Evolutionary conservation across 2,329 filamentous ascomycete species (phyloP).

Genomic region (Diaporthe caulivora): DNA sequence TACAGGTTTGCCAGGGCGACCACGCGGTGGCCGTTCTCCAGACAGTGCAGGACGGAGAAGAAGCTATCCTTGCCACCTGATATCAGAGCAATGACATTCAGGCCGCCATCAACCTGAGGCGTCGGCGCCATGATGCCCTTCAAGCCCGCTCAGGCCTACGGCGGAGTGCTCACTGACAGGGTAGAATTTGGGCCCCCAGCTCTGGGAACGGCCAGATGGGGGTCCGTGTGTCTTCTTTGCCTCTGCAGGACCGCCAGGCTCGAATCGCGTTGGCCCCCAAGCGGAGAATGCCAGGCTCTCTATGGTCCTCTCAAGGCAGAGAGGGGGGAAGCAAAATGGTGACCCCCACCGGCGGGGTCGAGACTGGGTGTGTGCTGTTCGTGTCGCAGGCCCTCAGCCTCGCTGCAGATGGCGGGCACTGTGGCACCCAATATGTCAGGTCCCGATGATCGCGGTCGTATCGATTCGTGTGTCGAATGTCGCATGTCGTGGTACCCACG

Average conservation of each 20-base stretch:
- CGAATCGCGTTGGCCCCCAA: neutral
- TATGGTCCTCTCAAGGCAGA: neutral
- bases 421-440: slow-evolving; percentile 33
- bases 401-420: slow-evolving; percentile 6
- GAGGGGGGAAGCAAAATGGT: too few relatives aligned
- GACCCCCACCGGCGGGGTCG: neutral
- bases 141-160: neutral
- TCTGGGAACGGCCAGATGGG: neutral
- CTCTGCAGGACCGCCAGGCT: neutral
- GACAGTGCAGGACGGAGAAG: slow-evolving; percentile 91
- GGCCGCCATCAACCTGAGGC: slow-evolving; percentile 48
- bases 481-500: slow-evolving; percentile 30
- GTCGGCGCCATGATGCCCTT: slow-evolving; percentile 17
- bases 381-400: slow-evolving; percentile 16
- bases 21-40: slow-evolving; percentile 85
- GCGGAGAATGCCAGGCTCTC: slow-evolving; percentile 3
- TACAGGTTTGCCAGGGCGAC: slow-evolving; percentile 92
- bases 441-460: slow-evolving; percentile 24
- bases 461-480: slow-evolving; percentile 15
- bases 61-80: slow-evolving; percentile 98
- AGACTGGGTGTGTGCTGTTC: neutral
- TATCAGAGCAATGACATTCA: slow-evolving; percentile 90
- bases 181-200: neutral
- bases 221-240: slow-evolving; percentile 13
- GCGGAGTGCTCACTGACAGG: neutral